Base-by-base conservation (phyloP, 805 yeast species). In the Saturnispora ahearnii region DNA sequence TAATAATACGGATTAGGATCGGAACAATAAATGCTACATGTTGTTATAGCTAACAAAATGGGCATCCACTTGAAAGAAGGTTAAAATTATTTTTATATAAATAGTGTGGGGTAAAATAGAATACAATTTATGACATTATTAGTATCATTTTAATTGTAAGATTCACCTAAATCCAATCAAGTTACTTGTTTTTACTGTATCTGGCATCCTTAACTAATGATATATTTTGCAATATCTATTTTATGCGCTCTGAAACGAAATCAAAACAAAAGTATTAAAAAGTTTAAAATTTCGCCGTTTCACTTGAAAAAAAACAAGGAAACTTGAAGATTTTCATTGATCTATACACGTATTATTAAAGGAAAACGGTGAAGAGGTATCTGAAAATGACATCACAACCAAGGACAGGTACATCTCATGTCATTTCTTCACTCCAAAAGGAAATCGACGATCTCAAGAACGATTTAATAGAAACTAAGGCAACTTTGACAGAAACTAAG, bases 401-500 rank as follows among this genome's bases (percentile, higher is more conserved):
- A 13, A 44, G 48, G 5, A 5, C 36, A 32, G 55, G 51, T 0
- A 62, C 71, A 1, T 63, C 70, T 2, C 60, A 54, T 41, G 70
- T 66, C 18, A 66, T 67, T 26, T 68, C 62, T 32, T 53, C 55
- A 9, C 53, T 66, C 1, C 70, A 66, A 40, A 29, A 57, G 4
- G 57, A 60, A 44, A 62, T 67, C n/a, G 71, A 67, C 48, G 46
- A 48, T 11, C 50, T 67, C 22, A 59, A 55, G 22, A 34, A 34
- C 26, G 51, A 57, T 13, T 45, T 65, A 24, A 51, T 54, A 10
- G 62, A 57, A 34, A 53, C 59, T 8, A 59, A 59, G 33, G 54
- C 55, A 1, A 59, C 71, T 41, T 68, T 67, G 48, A 65, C 67
- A 29, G 84, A 78, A 51, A 72, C 75, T 57, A 73, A 72, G 53